phyloP scores from a whole-genome alignment of 2,329 filamentous ascomycete genomes.

The Blumeria hordei region DNA sequence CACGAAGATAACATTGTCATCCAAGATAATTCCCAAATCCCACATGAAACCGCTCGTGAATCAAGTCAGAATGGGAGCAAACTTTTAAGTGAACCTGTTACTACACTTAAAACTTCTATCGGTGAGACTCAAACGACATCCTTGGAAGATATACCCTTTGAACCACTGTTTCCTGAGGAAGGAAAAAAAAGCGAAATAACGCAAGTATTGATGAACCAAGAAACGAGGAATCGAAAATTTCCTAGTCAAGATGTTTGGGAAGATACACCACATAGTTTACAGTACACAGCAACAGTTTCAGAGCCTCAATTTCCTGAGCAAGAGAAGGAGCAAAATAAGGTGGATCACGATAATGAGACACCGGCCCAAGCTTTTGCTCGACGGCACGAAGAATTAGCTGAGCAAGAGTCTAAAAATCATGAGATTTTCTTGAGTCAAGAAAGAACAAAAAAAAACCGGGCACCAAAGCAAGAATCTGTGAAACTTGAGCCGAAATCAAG shows the following conservation, averaged over 20 bases:
- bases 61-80: constrained; percentile 29
- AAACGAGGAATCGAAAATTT: constrained; percentile 43
- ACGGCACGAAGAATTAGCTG: constrained; percentile 38
- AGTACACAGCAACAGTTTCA: constrained; percentile 58
- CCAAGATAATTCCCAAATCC: neutral
- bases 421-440: constrained; percentile 26
- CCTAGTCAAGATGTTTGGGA: constrained; percentile 96
- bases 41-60: constrained; percentile 18
- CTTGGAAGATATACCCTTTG: constrained; percentile 78
- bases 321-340: constrained; percentile 13
- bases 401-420: constrained; percentile 23
- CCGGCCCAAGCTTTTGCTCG: constrained; percentile 41
- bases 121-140: constrained; percentile 21
- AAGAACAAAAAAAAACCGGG: constrained; percentile 23
- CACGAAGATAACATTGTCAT: constrained; percentile 20
- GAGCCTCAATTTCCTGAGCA: constrained; percentile 44
- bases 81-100: constrained; percentile 36
- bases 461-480: constrained; percentile 22
- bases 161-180: constrained; percentile 77
- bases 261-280: constrained; percentile 68
- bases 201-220: constrained; percentile 24
- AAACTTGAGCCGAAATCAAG: neutral
- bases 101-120: constrained; percentile 20
- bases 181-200: constrained; percentile 23
- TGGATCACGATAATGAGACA: constrained; percentile 18